phyloP scores from a whole-genome alignment of 2,329 filamentous ascomycete genomes.

The Cercospora sp. region DNA sequence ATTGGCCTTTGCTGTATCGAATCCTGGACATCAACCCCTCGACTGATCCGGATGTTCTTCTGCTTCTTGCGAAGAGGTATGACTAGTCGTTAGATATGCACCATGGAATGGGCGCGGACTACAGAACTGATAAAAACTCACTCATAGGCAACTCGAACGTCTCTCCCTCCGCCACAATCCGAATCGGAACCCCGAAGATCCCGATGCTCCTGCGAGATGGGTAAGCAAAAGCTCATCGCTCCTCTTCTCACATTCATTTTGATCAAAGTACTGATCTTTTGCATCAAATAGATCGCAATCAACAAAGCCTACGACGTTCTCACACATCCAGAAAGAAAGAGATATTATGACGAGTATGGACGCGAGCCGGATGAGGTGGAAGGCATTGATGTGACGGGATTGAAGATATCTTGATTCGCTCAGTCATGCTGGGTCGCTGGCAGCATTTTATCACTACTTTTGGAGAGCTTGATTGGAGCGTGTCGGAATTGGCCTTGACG shows the following conservation, averaged over 20 bases:
- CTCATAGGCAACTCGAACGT: no score
- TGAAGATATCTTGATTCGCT: conserved; percentile 13
- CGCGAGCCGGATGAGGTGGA: conserved; percentile 19
- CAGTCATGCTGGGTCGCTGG: not conserved
- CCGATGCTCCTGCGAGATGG: conserved; percentile 30
- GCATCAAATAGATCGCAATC: conserved; percentile 21
- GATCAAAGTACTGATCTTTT: not conserved
- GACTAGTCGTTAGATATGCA: no score
- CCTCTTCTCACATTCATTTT: no score
- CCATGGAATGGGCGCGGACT: no score
- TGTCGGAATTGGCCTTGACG: not conserved
- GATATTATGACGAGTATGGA: conserved; percentile 27
- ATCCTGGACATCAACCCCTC: conserved; percentile 31
- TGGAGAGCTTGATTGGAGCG: not conserved
- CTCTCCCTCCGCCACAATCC: conserved; percentile 28
- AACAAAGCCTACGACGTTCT: conserved; percentile 30
- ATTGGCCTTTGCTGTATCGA: conserved; percentile 31
- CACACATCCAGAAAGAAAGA: conserved; percentile 24
- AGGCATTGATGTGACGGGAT: conserved; percentile 21
- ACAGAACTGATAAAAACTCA: no score
- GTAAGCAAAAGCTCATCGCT: not conserved
- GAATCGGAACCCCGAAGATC: conserved; percentile 27
- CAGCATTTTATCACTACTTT: not conserved
- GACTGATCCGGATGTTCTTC: conserved; percentile 21
- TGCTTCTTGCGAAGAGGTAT: conserved; percentile 24